Evolutionary conservation across 1,284 basidiomycete species (phyloP).

Genomic region (Sporisorium sorghi): DNA sequence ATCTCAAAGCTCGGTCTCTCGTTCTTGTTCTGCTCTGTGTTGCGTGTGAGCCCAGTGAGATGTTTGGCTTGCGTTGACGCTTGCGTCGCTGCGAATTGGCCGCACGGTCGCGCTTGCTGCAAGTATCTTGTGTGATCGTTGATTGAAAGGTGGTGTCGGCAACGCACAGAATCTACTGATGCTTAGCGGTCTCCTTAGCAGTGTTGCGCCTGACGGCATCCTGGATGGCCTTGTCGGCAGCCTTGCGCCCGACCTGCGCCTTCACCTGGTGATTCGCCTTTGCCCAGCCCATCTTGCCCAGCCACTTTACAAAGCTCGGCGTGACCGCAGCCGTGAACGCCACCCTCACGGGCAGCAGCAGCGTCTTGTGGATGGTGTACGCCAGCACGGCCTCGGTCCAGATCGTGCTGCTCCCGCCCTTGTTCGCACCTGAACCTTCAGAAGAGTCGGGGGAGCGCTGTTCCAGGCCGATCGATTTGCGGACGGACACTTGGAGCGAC

Average conservation of each 20-base stretch:
- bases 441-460: conserved; percentile 32
- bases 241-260: conserved; percentile 28
- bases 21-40: not conserved
- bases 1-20: conserved; percentile 1
- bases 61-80: too few relatives aligned
- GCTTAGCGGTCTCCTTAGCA: conserved; percentile 19
- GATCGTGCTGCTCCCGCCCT: conserved; percentile 67
- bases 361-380: conserved; percentile 94
- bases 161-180: conserved; percentile 6
- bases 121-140: not conserved
- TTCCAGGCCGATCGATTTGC: conserved; percentile 64
- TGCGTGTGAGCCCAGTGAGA: too few relatives aligned
- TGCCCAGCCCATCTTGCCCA: conserved; percentile 62
- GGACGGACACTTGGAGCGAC: conserved; percentile 75
- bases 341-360: conserved; percentile 88
- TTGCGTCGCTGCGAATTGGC: too few relatives aligned
- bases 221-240: conserved; percentile 37
- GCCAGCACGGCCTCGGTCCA: conserved; percentile 93
- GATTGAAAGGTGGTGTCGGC: conserved; percentile 17
- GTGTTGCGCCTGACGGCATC: conserved; percentile 28
- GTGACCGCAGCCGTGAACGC: conserved; percentile 89
- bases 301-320: conserved; percentile 78
- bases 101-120: not conserved
- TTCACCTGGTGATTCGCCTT: conserved; percentile 49
- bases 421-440: too few relatives aligned